Base-by-base conservation (phyloP, 768 basidiomycete species). In the Kondoa subrosea region DNA sequence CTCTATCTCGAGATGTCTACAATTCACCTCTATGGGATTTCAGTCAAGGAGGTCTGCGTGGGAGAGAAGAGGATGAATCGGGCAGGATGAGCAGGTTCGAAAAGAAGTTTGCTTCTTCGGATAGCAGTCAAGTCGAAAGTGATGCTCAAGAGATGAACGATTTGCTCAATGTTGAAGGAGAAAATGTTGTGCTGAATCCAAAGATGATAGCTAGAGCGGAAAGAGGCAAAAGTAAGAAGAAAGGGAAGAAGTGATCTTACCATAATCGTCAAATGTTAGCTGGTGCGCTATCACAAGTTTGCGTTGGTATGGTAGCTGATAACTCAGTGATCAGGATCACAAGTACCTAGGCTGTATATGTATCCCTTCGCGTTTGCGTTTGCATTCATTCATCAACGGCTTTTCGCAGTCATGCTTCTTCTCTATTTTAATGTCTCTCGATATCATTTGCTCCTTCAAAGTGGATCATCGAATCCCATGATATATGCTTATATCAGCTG, bases 61-160 rank as follows among this genome's bases (percentile, higher is more conserved):
- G 40, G 21, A 63, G 33, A n/a, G 59, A 66, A 4, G 69, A 69
- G 27, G 69, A 67, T 31, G 57, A 69, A 57, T 34, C 58, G 27
- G 69, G 69, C 3, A 57, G 69, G 33, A 62, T 69, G 66, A 66
- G 69, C 33, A 56, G 69, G 34, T 69, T 69, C 59, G 58, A 65
- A 15, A 34, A 56, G 57, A 57, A 32, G 34, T 69, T 67, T 58
- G 25, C 17, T 8, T 16, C 27, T 25, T 25, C 56, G 58, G 25
- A 15, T 25, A 27, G 8, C 14, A 31, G 14, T 25, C 14, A 60
- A 14, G 61, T 32, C 3, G 33, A 63, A 32, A 32, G 33, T 27
- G 61, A 16, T 27, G 61, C n/a, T n/a, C n/a, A n/a, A 3, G 29
- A 32, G 3, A 27, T 63, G 61, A 8, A 12, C 27, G 30, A 16